Conservation (phyloP, 305 asterid genomes). For the Solanum chacoense region DNA sequence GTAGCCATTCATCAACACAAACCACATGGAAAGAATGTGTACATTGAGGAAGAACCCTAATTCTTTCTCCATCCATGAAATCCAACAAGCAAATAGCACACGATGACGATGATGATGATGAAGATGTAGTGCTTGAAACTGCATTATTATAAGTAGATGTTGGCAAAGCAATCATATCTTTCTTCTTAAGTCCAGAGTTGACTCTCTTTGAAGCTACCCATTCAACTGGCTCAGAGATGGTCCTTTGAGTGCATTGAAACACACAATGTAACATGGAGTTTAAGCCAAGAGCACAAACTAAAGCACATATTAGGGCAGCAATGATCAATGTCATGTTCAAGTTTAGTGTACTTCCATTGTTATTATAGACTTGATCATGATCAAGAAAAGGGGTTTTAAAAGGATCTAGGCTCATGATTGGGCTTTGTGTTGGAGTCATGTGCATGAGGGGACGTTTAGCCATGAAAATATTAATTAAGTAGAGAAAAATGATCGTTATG, state of each 20-base stretch:
- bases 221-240: constrained; percentile 7
- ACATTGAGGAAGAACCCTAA: constrained; percentile 27
- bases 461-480: background rate
- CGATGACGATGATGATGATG: background rate
- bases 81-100: constrained; percentile 49
- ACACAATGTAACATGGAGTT: constrained; percentile 17
- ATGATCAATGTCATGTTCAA: constrained; percentile 10
- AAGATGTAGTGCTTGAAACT: background rate
- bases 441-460: constrained; percentile 1
- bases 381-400: background rate
- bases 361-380: background rate
- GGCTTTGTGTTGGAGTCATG: constrained; percentile 9
- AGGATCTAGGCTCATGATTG: background rate
- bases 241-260: constrained; percentile 8
- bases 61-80: constrained; percentile 19
- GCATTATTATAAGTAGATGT: constrained; percentile 2
- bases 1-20: constrained; percentile 26
- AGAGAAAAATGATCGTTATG: background rate
- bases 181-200: constrained; percentile 16
- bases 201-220: constrained; percentile 12
- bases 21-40: constrained; percentile 25
- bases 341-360: constrained; percentile 4
- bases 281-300: constrained; percentile 16
- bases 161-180: constrained; percentile 13
- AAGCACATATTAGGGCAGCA: constrained; percentile 18